A percentile compares a stretch with the other conserved stretches of the same genome.
Evolutionary conservation across 257 asterid species (phyloP).

Genomic region (Verbascum thapsus): DNA sequence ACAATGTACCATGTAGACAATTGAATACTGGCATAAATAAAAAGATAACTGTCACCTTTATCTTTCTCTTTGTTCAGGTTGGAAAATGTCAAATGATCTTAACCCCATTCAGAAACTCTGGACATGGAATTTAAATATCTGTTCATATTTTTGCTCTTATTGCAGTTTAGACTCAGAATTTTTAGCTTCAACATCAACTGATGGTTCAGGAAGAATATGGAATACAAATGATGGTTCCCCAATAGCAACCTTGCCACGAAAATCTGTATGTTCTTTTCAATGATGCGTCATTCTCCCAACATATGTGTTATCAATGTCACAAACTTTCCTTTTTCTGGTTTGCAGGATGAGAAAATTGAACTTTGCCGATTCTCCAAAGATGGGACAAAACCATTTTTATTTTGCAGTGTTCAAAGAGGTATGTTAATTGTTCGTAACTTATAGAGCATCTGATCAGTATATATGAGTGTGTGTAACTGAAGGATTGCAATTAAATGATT

Average conservation of each 20-base stretch:
- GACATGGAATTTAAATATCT: conserved; percentile 25
- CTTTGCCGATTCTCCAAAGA: conserved; percentile 93
- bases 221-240: conserved; percentile 84
- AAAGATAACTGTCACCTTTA: background rate
- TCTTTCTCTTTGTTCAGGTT: conserved; percentile 6
- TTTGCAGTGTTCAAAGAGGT: conserved; percentile 84
- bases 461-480: no score
- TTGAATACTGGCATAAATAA: conserved; percentile 4
- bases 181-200: conserved; percentile 90
- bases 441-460: conserved; percentile 16
- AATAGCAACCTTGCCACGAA: conserved; percentile 65
- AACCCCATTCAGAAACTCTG: background rate
- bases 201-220: conserved; percentile 97
- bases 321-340: conserved; percentile 27
- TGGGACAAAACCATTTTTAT: conserved; percentile 93
- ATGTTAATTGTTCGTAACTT: conserved; percentile 1
- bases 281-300: conserved; percentile 1
- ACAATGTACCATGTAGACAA: no score
- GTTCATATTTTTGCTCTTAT: conserved; percentile 29
- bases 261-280: conserved; percentile 57
- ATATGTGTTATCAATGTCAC: conserved; percentile 25
- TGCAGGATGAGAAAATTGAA: conserved; percentile 89
- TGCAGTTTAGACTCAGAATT: conserved; percentile 91
- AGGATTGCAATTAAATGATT: conserved; percentile 18
- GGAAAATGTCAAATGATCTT: conserved; percentile 19